Conservation (phyloP, 2,329 filamentous ascomycete species). For the Sclerotinia subarctica region DNA sequence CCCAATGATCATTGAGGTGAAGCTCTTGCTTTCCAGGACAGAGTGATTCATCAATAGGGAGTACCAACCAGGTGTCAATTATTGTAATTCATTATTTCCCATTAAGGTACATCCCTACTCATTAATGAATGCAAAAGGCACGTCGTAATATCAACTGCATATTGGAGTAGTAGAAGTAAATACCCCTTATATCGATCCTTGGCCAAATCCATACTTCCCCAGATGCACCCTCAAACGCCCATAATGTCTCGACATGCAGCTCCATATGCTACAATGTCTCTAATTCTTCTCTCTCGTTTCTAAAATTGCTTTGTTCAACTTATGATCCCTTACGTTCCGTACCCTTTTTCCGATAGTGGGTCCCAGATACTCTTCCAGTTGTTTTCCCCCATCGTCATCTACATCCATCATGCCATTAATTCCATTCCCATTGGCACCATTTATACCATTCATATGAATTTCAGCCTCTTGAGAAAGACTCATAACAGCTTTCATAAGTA, state of each 20-base stretch:
- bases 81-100: background rate
- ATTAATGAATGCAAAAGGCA: background rate
- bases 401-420: constrained; percentile 11
- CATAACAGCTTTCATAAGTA: constrained; percentile 54
- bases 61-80: background rate
- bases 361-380: constrained; percentile 37
- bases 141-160: background rate
- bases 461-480: constrained; percentile 46
- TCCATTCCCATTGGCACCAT: constrained; percentile 25
- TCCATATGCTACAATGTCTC: constrained; percentile 1
- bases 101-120: background rate
- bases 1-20: no score
- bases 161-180: background rate
- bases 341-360: constrained; percentile 34
- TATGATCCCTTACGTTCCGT: constrained; percentile 30
- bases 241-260: background rate
- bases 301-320: constrained; percentile 36
- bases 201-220: background rate
- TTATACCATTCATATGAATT: constrained; percentile 27
- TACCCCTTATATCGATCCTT: background rate
- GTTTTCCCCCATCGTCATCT: constrained; percentile 24
- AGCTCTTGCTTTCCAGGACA: no score
- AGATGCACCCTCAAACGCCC: constrained; percentile 4
- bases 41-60: no score
- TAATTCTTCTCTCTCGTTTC: constrained; percentile 16